A percentile compares a stretch with the other conserved stretches of the same genome.
phyloP scores from a whole-genome alignment of 345 rosid species.

The Firmiana major region DNA sequence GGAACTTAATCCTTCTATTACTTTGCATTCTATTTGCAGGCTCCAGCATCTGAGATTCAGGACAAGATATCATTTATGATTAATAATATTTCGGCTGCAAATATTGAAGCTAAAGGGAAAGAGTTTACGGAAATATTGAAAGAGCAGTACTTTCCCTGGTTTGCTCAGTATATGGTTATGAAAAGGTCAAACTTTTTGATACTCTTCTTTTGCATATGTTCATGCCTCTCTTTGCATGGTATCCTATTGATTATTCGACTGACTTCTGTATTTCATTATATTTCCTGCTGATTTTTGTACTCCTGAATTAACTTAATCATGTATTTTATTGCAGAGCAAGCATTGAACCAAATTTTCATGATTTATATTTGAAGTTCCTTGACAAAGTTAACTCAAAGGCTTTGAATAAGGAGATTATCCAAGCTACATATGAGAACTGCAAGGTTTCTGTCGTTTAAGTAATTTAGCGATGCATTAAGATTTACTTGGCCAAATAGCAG shows the following conservation, averaged over 20 bases:
- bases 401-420: slow-evolving; percentile 77
- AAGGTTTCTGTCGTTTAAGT: slow-evolving; percentile 45
- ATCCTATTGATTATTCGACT: background rate
- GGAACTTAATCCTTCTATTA: background rate
- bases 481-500: background rate
- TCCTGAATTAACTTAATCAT: background rate
- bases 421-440: slow-evolving; percentile 88
- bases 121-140: slow-evolving; percentile 78
- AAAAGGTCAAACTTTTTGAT: slow-evolving; percentile 53
- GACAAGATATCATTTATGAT: slow-evolving; percentile 90
- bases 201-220: background rate
- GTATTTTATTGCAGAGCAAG: slow-evolving; percentile 60
- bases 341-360: slow-evolving; percentile 94
- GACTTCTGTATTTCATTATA: background rate
- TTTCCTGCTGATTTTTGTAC: background rate
- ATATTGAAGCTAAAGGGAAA: slow-evolving; percentile 78
- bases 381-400: slow-evolving; percentile 82
- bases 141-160: slow-evolving; percentile 89
- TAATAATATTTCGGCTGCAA: slow-evolving; percentile 76
- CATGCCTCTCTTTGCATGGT: background rate
- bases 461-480: background rate
- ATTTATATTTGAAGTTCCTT: slow-evolving; percentile 84
- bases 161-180: slow-evolving; percentile 99
- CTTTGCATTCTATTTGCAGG: slow-evolving; percentile 36
- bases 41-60: slow-evolving; percentile 76